These are phyloP conservation scores for Lentinula aciculospora DNA, from an alignment of 768 basidiomycete species.

Conservation along the genomic window DNA sequence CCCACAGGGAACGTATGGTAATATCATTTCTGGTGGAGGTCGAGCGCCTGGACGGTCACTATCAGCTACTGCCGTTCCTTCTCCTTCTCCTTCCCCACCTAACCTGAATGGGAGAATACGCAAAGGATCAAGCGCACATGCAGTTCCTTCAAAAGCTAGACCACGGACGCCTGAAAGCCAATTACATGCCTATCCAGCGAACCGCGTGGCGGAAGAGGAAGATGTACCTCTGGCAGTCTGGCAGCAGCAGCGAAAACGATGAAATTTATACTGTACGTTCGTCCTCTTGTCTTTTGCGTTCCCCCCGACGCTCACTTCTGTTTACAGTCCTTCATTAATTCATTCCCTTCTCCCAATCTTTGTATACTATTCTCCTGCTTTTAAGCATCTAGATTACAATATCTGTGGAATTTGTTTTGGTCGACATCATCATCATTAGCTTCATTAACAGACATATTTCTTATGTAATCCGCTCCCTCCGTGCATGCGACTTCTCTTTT, in stretches of 20 bases:
- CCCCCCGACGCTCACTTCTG: background rate
- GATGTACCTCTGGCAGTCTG: constrained; percentile 76
- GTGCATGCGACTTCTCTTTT: background rate
- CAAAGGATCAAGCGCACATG: constrained; percentile 66
- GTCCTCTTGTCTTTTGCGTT: constrained; percentile 6
- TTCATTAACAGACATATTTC: background rate
- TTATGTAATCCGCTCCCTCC: background rate
- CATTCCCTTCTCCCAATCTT: background rate
- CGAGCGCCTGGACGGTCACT: constrained; percentile 60
- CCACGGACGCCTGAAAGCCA: constrained; percentile 36
- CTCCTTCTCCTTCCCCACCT: constrained; percentile 22
- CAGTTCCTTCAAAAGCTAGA: constrained; percentile 34
- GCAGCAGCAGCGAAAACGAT: constrained; percentile 68
- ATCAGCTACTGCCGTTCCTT: constrained; percentile 56
- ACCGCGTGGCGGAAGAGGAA: constrained; percentile 55
- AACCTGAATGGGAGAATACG: constrained; percentile 39
- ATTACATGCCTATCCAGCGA: constrained; percentile 15
- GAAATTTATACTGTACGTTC: constrained; percentile 17
- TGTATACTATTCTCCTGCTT: constrained; percentile 8
- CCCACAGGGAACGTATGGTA: constrained; percentile 20
- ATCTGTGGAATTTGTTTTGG: constrained; percentile 12
- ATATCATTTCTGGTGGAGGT: constrained; percentile 16
- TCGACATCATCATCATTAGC: background rate
- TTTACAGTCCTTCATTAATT: background rate
- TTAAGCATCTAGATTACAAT: constrained; percentile 17